A percentile compares a stretch with the other conserved stretches of the same genome.
Conservation (phyloP, 306 rosid species). For the Albizia julibrissin region DNA sequence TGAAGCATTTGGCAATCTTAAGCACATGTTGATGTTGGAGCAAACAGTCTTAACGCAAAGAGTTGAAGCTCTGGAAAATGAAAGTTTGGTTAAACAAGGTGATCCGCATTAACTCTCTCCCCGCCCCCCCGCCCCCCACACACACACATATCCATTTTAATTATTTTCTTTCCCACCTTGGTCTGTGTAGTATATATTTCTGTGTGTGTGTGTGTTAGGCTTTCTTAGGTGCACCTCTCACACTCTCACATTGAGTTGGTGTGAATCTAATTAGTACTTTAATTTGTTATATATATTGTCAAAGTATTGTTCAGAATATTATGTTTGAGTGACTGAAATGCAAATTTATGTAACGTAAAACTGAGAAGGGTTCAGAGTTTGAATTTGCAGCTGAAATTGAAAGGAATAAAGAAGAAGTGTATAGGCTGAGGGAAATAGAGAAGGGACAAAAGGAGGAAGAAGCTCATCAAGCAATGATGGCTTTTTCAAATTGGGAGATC, state of each 20-base stretch:
- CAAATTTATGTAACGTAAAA: not conserved
- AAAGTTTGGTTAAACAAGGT: constrained; percentile 38
- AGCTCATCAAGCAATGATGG: not conserved
- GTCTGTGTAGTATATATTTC: not conserved
- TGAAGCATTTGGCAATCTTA: constrained; percentile 20
- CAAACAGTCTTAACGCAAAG: constrained; percentile 29
- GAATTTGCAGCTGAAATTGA: constrained; percentile 44
- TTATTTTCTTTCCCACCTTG: not conserved
- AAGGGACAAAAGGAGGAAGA: not conserved
- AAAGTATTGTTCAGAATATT: not conserved
- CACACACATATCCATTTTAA: no score
- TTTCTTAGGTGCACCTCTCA: no score
- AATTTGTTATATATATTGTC: not conserved
- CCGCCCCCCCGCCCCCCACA: not conserved
- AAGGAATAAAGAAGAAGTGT: constrained; percentile 40
- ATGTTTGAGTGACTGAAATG: not conserved
- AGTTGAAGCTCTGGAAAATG: constrained; percentile 14
- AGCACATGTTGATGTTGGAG: constrained; percentile 39
- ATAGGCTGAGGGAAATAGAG: constrained; percentile 39
- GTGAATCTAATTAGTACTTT: no score
- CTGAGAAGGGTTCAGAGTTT: not conserved
- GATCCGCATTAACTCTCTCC: not conserved
- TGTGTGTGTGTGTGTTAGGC: not conserved
- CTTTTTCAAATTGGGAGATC: not conserved
- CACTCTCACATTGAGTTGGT: no score